phyloP scores from a whole-genome alignment of 805 yeast genomes.

The Myxozyma lipomycoides region DNA sequence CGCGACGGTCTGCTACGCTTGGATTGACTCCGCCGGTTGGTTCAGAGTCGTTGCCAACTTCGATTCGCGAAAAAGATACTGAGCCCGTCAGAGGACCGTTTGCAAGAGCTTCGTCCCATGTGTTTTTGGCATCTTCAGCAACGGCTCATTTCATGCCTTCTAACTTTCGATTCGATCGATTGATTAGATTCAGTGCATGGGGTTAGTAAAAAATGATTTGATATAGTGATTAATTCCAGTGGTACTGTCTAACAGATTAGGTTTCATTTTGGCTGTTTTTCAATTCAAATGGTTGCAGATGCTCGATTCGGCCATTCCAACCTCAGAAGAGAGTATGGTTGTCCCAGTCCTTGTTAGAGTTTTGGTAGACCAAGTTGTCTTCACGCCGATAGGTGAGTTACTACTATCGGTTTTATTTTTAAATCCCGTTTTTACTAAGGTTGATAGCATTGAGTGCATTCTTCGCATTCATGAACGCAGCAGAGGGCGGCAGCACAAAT shows the following conservation, averaged over 20 bases:
- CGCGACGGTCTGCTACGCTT: constrained; percentile 20
- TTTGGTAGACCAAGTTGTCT: constrained; percentile 81
- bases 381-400: constrained; percentile 60
- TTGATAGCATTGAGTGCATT: constrained; percentile 59
- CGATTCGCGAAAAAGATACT: constrained; percentile 31
- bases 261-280: constrained; percentile 71
- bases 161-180: constrained; percentile 26
- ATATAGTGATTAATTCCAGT: background rate
- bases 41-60: constrained; percentile 12
- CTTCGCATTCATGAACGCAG: constrained; percentile 77
- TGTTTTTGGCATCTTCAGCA: constrained; percentile 18
- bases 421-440: background rate
- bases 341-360: constrained; percentile 78
- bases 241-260: constrained; percentile 15
- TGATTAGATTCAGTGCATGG: constrained; percentile 69
- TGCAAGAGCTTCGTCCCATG: constrained; percentile 18
- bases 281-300: constrained; percentile 89
- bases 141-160: constrained; percentile 13
- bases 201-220: constrained; percentile 36
- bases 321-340: constrained; percentile 68
- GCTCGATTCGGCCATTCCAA: constrained; percentile 61
- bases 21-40: constrained; percentile 19
- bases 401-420: constrained; percentile 29
- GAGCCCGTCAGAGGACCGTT: constrained; percentile 33
- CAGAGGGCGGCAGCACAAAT: constrained; percentile 66